phyloP scores from a whole-genome alignment of 1,284 basidiomycete species.

The Cryptococcus maquisensis region DNA sequence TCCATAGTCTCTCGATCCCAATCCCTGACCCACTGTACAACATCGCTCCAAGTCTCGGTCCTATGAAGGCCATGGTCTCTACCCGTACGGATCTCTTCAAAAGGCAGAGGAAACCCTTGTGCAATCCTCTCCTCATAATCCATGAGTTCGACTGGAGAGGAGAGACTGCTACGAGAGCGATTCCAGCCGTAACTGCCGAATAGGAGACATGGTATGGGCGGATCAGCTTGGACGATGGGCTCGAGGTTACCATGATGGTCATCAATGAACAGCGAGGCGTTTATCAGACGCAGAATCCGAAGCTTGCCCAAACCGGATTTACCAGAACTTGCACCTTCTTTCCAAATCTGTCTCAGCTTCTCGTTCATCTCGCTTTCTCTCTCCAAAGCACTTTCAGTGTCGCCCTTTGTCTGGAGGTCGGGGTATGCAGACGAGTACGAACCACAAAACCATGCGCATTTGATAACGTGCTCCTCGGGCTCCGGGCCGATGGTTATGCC shows the following conservation, averaged over 20 bases:
- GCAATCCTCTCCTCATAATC: conserved; percentile 24
- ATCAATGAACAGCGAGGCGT: conserved; percentile 34
- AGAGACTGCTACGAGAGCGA: conserved; percentile 17
- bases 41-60: conserved; percentile 27
- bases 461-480: conserved; percentile 18
- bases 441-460: conserved; percentile 23
- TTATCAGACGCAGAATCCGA: conserved; percentile 32
- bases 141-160: conserved; percentile 27
- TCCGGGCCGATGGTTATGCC: conserved; percentile 27
- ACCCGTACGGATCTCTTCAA: conserved; percentile 15
- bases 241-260: conserved; percentile 31
- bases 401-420: conserved; percentile 7
- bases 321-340: conserved; percentile 9
- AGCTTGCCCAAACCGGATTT: conserved; percentile 24
- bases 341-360: conserved; percentile 13
- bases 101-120: conserved; percentile 13
- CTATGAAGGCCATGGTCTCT: conserved; percentile 15
- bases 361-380: conserved; percentile 18
- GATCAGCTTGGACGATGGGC: conserved; percentile 20
- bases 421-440: conserved; percentile 9
- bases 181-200: conserved; percentile 32
- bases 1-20: conserved; percentile 25
- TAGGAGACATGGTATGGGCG: conserved; percentile 28
- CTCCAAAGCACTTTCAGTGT: conserved; percentile 11
- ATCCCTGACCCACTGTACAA: conserved; percentile 28